Base-by-base conservation (phyloP, 345 rosid species). In the Isatis tinctoria region DNA sequence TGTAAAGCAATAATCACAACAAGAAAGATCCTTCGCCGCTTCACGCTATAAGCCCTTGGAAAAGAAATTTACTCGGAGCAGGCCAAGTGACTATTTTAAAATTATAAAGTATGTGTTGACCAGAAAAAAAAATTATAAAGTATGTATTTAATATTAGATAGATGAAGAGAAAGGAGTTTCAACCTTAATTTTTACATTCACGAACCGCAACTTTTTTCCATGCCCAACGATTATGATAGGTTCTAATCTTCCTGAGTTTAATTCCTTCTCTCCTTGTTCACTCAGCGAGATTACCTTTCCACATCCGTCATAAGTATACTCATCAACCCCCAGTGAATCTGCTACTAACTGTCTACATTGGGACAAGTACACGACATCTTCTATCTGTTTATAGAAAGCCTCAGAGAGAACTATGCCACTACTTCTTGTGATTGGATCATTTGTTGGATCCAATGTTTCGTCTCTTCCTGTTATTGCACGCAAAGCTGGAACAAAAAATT, bases 401-500 rank as follows among this genome's bases (percentile, higher is more conserved):
- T 85, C 85, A 53, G 85, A 79, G 69, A 95, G 96, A 65, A 90
- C 80, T 69, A 95, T 87, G 81, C 85, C 76, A 67, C 81, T 85
- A 66, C 74, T 87, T 83, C 76, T 83, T 63, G 87, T 83, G 57
- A 95, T 87, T 33, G 99, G 97, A 80, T 95, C 99, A 78, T 87
- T 95, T 81, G 79, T 88, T 49, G 98, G 94, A 82, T 95, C 98
- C 88, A 84, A 83, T 13, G 90, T 80, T 82, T 92, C 98, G 33
- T 92, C 97, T 79, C 97, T 88, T 72, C 98, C 98, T 33, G 97
- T 95, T 54, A 95, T 92, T 61, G 87, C 71, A 52, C 97, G 92
- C 81, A 95, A 71, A 61, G 94, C 83, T 58, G 98, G 99, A 75
- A 95, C 97, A 81, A 95, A 92, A 88, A 88, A 95, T 81, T 90